Evolutionary conservation across 208 protist genomes (phyloP).

Genomic region (Trypanosoma vivax): DNA sequence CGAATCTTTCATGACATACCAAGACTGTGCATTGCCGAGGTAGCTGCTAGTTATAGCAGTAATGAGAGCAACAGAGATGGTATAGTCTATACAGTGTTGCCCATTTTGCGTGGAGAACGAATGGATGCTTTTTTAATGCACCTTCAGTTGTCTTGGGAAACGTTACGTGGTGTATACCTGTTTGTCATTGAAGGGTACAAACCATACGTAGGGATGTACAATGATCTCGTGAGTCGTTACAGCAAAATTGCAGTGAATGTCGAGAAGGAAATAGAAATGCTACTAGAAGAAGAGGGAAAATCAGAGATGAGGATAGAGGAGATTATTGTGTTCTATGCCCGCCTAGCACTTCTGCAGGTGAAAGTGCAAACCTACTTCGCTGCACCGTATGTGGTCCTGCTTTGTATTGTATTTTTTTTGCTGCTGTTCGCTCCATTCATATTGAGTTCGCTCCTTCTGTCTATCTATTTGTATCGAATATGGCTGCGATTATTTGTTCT

Average conservation of each 20-base stretch:
- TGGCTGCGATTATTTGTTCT: constrained; percentile 59
- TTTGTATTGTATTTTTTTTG: constrained; percentile 17
- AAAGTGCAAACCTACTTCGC: constrained; percentile 12
- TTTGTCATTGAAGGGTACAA: constrained; percentile 11
- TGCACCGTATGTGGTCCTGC: constrained; percentile 28
- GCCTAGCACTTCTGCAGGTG: neutral
- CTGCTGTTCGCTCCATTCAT: constrained; percentile 33
- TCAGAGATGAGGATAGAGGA: no score
- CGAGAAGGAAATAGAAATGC: constrained; percentile 6
- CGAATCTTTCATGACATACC: constrained; percentile 1
- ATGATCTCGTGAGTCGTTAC: neutral
- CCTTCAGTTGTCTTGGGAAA: constrained; percentile 4
- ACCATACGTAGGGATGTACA: neutral
- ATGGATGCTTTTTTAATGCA: constrained; percentile 5
- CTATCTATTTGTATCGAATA: constrained; percentile 47
- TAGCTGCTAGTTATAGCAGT: neutral
- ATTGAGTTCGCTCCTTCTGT: constrained; percentile 23
- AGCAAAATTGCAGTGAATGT: neutral
- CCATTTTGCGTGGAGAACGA: no score
- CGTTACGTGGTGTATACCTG: constrained; percentile 5
- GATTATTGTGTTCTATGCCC: neutral
- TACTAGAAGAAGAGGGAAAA: constrained; percentile 3
- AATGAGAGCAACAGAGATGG: neutral
- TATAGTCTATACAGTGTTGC: neutral
- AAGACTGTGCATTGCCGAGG: constrained; percentile 9